phyloP scores from a whole-genome alignment of 768 basidiomycete genomes.

The Naematelia aurantialba region DNA sequence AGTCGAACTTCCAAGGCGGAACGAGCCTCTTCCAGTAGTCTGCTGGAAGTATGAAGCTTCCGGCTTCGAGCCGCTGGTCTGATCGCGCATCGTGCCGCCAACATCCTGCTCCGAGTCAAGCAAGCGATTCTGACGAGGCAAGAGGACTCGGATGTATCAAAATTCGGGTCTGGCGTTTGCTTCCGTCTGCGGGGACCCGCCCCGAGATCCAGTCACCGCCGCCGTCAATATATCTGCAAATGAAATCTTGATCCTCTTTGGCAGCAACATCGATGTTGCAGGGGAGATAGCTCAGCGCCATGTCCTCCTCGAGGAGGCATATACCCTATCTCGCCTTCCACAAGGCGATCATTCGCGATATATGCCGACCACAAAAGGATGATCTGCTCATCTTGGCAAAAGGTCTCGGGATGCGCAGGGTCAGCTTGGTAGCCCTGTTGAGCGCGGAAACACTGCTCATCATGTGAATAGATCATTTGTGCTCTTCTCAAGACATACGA shows the following conservation, averaged over 20 bases:
- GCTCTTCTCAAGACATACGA: constrained; percentile 90
- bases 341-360: constrained; percentile 49
- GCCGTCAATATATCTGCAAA: not conserved
- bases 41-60: not conserved
- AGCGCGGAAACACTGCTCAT: too few species aligned
- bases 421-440: constrained; percentile 15
- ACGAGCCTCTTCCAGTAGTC: not conserved
- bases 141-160: not conserved
- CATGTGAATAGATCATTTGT: constrained; percentile 69
- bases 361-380: constrained; percentile 50
- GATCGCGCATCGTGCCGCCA: not conserved
- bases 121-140: too few species aligned
- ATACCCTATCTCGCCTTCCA: constrained; percentile 51
- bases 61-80: not conserved
- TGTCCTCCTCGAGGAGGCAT: constrained; percentile 32
- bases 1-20: constrained; percentile 33
- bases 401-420: constrained; percentile 75
- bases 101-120: not conserved
- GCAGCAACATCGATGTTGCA: not conserved
- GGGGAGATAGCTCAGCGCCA: constrained; percentile 1
- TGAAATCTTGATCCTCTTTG: too few species aligned
- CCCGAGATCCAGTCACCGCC: constrained; percentile 8
- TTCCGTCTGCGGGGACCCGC: not conserved
- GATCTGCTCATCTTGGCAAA: constrained; percentile 70
- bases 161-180: not conserved